Conservation (phyloP, 305 asterid genomes). For the Caryopteris hybrid region DNA sequence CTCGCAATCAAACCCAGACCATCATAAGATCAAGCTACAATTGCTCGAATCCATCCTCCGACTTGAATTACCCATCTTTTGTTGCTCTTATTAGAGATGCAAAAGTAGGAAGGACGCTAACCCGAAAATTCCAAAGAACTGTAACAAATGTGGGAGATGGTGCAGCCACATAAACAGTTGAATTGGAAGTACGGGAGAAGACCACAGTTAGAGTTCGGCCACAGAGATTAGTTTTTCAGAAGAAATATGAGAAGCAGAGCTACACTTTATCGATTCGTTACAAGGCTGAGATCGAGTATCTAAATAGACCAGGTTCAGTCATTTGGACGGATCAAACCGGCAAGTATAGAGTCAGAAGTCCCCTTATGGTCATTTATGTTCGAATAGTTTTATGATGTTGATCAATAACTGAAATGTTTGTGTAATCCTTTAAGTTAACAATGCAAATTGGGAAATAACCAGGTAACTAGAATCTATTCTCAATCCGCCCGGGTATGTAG, state of each 20-base stretch:
- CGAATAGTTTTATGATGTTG: background rate
- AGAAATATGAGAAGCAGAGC: conserved; percentile 26
- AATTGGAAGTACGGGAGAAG: conserved; percentile 22
- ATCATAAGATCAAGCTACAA: conserved; percentile 27
- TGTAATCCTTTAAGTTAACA: background rate
- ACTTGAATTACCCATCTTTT: conserved; percentile 39
- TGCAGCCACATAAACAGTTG: conserved; percentile 20
- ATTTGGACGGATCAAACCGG: conserved; percentile 17
- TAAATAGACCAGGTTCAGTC: background rate
- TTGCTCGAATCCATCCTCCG: conserved; percentile 31
- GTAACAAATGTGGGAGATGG: conserved; percentile 36
- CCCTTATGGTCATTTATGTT: conserved; percentile 18
- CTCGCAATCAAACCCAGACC: conserved; percentile 21
- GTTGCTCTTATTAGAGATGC: background rate
- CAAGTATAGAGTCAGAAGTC: conserved; percentile 18
- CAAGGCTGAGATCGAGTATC: background rate
- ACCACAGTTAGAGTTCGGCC: conserved; percentile 19
- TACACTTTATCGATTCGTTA: conserved; percentile 15
- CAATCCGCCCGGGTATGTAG: too few relatives aligned
- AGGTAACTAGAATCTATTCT: too few relatives aligned
- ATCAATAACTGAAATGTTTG: too few relatives aligned
- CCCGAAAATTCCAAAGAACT: conserved; percentile 14
- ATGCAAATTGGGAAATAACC: background rate
- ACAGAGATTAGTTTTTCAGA: conserved; percentile 18
- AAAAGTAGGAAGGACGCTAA: background rate